Evolutionary conservation across 805 yeast genomes (phyloP).

Genomic region (Wickerhamiella parazyma): DNA sequence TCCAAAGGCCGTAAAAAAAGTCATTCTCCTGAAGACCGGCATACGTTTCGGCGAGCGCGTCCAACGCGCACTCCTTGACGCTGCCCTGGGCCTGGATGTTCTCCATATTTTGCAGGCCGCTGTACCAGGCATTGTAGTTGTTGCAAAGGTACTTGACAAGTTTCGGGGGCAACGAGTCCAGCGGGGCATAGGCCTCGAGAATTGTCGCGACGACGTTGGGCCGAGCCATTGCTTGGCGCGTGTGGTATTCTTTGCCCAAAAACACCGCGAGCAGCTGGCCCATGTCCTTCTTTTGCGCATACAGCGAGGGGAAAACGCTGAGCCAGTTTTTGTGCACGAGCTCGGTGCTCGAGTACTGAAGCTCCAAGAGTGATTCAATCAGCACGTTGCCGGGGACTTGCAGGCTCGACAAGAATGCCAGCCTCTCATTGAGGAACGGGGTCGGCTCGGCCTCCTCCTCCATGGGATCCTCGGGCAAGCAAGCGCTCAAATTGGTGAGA

Average conservation of each 20-base stretch:
- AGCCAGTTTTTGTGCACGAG: constrained; percentile 78
- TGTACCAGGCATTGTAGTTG: constrained; percentile 83
- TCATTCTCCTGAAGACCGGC: constrained; percentile 85
- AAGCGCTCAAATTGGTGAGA: constrained; percentile 1
- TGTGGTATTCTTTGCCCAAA: constrained; percentile 80
- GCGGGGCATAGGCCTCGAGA: constrained; percentile 58
- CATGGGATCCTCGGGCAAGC: constrained; percentile 12
- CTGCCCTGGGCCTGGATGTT: constrained; percentile 50
- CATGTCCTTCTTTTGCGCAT: constrained; percentile 66
- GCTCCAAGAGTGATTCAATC: constrained; percentile 57
- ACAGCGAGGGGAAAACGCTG: constrained; percentile 67
- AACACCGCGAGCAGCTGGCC: constrained; percentile 67
- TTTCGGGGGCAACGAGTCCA: constrained; percentile 86
- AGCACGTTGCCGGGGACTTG: constrained; percentile 44
- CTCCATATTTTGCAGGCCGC: constrained; percentile 74
- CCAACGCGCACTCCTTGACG: constrained; percentile 73
- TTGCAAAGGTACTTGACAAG: constrained; percentile 76
- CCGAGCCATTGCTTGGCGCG: constrained; percentile 72
- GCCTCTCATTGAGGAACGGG: constrained; percentile 25
- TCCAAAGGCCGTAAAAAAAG: constrained; percentile 96
- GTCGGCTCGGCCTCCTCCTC: constrained; percentile 20
- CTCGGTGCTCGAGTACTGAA: constrained; percentile 69
- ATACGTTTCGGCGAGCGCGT: constrained; percentile 81
- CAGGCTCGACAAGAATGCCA: constrained; percentile 26
- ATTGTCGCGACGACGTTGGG: constrained; percentile 80